Conservation (phyloP, 306 rosid species). For the Sindora glabra region DNA sequence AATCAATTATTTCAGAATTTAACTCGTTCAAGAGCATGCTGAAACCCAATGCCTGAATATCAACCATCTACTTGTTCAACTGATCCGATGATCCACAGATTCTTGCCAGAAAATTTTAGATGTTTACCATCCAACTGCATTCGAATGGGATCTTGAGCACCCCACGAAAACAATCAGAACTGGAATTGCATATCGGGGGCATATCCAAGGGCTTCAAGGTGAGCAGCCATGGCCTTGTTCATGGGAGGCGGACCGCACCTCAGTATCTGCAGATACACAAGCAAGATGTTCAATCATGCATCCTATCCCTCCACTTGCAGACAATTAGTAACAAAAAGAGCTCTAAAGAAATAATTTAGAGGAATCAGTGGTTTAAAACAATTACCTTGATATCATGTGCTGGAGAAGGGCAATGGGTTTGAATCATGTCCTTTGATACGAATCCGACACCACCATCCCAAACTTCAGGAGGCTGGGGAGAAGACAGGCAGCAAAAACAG, state of each 20-base stretch:
- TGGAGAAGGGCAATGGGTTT: conserved; percentile 76
- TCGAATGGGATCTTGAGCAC: conserved; percentile 9
- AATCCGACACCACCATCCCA: conserved; percentile 96
- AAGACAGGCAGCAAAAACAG: conserved; percentile 8
- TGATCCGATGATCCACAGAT: conserved; percentile 1
- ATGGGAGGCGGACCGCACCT: conserved; percentile 98
- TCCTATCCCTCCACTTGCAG: not conserved
- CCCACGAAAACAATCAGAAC: conserved; percentile 46
- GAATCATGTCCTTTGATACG: conserved; percentile 84
- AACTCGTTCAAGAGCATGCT: not conserved
- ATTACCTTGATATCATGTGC: conserved; percentile 66
- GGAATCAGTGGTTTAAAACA: not conserved
- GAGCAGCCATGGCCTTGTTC: conserved; percentile 94
- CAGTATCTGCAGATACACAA: conserved; percentile 46
- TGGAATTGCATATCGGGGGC: conserved; percentile 79
- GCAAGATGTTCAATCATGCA: not conserved
- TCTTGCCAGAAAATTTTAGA: not conserved
- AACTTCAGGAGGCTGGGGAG: conserved; percentile 74
- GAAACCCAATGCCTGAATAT: conserved; percentile 3
- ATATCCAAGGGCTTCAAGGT: conserved; percentile 70
- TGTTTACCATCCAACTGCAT: conserved; percentile 2
- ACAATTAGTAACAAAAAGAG: not conserved
- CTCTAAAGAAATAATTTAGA: not conserved
- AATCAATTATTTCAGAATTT: conserved; percentile 31
- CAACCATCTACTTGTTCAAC: not conserved